Evolutionary conservation across 305 asterid genomes (phyloP).

Genomic region (Salvia sclarea): DNA sequence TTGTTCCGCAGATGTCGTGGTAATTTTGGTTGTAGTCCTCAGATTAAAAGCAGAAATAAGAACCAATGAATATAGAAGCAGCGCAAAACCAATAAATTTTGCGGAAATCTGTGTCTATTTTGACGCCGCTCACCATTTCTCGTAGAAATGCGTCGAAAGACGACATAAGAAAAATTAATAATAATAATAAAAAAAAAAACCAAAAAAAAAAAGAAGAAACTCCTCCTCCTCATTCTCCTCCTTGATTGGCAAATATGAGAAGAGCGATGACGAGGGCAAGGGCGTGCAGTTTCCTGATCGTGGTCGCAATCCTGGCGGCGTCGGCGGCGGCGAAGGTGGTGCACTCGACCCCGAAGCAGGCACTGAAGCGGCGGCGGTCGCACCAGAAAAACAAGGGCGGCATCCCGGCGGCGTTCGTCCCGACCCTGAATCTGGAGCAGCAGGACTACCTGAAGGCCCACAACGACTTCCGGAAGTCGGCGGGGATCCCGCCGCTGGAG

Average conservation of each 20-base stretch:
- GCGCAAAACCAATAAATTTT: conserved; percentile 4
- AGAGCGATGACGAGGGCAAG: conserved; percentile 9
- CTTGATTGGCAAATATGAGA: background rate
- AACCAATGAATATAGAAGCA: background rate
- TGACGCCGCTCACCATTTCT: conserved; percentile 19
- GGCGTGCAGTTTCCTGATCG: conserved; percentile 26
- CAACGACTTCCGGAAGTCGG: conserved; percentile 43
- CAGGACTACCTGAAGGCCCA: conserved; percentile 50
- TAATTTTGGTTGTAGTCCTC: background rate
- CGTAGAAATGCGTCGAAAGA: background rate
- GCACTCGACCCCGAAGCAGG: conserved; percentile 33
- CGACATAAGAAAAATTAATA: background rate
- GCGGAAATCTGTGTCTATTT: background rate
- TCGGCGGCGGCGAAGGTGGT: conserved; percentile 30
- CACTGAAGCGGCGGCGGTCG: conserved; percentile 35
- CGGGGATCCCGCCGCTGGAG: conserved; percentile 44
- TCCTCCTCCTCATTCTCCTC: too few relatives aligned
- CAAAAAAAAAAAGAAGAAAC: background rate
- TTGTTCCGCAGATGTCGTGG: background rate
- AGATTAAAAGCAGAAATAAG: background rate
- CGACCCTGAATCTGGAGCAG: conserved; percentile 45
- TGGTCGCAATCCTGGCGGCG: conserved; percentile 25
- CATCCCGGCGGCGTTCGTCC: conserved; percentile 26
- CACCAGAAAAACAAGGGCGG: background rate
- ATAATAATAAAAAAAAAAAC: background rate